Evolutionary conservation across 306 rosid species (phyloP).

Genomic region (Abrus pulchellus): DNA sequence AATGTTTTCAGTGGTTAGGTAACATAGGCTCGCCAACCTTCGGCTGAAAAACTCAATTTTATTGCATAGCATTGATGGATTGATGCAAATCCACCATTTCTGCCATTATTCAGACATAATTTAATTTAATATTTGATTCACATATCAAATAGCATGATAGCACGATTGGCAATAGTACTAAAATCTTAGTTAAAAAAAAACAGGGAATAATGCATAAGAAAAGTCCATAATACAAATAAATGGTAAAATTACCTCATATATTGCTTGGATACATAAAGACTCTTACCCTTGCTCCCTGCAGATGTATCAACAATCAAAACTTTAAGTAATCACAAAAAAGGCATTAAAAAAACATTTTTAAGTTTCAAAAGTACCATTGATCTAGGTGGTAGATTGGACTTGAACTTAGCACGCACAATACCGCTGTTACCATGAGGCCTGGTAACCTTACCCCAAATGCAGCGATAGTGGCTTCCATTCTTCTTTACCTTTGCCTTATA

Average conservation of each 20-base stretch:
- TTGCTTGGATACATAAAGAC: conserved; percentile 99
- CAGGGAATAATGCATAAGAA: background rate
- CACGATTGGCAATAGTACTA: background rate
- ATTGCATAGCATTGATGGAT: background rate
- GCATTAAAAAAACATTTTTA: background rate
- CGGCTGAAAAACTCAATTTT: background rate
- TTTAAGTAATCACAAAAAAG: conserved; percentile 33
- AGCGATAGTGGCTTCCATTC: conserved; percentile 84
- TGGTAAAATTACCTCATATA: conserved; percentile 64
- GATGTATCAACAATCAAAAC: background rate
- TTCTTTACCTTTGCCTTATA: conserved; percentile 94
- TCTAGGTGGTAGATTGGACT: conserved; percentile 85
- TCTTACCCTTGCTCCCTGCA: conserved; percentile 92
- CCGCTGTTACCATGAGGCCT: conserved; percentile 99
- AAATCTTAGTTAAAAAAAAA: background rate
- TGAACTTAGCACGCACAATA: conserved; percentile 92
- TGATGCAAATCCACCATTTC: background rate
- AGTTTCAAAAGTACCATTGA: conserved; percentile 69
- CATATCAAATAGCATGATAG: background rate
- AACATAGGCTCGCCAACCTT: background rate
- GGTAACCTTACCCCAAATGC: conserved; percentile 96
- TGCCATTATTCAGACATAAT: background rate
- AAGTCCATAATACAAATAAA: background rate
- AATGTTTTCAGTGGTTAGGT: background rate
- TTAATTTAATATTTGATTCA: background rate